Conservation (phyloP, 202 grass and related monocot species). For the Panicum hallii region DNA sequence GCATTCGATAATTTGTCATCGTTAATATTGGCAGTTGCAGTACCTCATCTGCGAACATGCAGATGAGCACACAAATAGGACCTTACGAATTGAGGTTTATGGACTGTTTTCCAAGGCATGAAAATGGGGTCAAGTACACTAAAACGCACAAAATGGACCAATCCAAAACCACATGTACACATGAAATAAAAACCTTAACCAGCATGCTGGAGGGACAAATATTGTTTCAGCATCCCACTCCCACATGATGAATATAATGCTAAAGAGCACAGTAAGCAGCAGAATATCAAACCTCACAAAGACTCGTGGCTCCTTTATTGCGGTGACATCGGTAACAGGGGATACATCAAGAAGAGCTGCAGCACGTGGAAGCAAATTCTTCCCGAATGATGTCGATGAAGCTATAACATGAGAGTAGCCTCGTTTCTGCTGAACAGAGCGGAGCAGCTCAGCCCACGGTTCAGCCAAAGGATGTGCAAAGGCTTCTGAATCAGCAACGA, state of each 20-base stretch:
- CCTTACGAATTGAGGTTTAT: not conserved
- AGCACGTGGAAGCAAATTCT: conserved; percentile 88
- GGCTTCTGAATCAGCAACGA: conserved; percentile 68
- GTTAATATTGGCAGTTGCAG: not conserved
- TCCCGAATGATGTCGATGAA: conserved; percentile 87
- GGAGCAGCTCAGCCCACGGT: conserved; percentile 74
- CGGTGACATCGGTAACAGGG: conserved; percentile 86
- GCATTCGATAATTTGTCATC: not conserved
- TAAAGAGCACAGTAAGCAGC: not conserved
- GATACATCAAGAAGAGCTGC: conserved; percentile 94
- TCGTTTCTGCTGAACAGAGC: conserved; percentile 70
- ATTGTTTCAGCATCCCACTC: not conserved
- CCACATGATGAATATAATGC: conserved; percentile 8
- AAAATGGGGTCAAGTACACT: not conserved
- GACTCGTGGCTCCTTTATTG: conserved; percentile 64
- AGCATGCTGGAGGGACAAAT: not conserved
- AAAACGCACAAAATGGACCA: not conserved
- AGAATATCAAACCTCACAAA: conserved; percentile 76
- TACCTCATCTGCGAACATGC: not conserved
- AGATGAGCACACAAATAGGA: not conserved
- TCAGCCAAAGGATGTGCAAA: conserved; percentile 83
- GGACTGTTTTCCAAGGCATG: not conserved
- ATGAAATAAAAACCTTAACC: not conserved
- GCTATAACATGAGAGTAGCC: conserved; percentile 84
- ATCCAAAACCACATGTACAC: not conserved